A percentile compares a stretch with the other conserved stretches of the same genome.
Conservation (phyloP, 2,329 filamentous ascomycete species). For the Rutstroemia sp. region DNA sequence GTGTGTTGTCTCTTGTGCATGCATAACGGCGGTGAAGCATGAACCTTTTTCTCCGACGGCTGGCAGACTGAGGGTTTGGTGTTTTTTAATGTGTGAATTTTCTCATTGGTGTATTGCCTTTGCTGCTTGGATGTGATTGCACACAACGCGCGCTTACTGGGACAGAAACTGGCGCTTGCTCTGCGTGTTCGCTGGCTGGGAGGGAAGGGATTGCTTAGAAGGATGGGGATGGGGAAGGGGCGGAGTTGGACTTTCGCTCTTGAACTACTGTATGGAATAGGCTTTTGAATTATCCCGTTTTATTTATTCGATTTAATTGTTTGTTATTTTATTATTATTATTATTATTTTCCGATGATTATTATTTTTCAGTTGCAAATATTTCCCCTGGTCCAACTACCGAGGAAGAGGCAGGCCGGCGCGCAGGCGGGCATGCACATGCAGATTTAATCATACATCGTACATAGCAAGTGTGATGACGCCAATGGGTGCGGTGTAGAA, state of each 20-base stretch:
- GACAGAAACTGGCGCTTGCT: neutral
- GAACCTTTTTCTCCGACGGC: neutral
- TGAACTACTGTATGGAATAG: too few species aligned
- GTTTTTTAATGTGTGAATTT: neutral
- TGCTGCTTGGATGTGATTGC: neutral
- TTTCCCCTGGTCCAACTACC: neutral
- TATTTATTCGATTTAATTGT: neutral
- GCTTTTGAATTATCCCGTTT: too few species aligned
- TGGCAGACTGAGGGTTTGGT: too few species aligned
- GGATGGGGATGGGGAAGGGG: neutral
- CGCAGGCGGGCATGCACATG: neutral
- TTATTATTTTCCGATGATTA: neutral
- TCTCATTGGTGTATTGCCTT: neutral
- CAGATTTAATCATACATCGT: neutral
- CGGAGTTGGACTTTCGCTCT: too few species aligned
- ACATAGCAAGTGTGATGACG: neutral
- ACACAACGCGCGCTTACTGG: neutral
- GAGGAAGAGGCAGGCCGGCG: neutral
- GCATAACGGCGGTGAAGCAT: slow-evolving; percentile 16
- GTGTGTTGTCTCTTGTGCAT: slow-evolving; percentile 8
- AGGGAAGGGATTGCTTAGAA: neutral
- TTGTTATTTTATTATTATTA: neutral
- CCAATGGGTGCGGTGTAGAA: neutral
- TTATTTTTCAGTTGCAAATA: neutral
- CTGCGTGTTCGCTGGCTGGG: neutral